Conservation (phyloP, 2,329 filamentous ascomycete species). For the Alternaria panax region DNA sequence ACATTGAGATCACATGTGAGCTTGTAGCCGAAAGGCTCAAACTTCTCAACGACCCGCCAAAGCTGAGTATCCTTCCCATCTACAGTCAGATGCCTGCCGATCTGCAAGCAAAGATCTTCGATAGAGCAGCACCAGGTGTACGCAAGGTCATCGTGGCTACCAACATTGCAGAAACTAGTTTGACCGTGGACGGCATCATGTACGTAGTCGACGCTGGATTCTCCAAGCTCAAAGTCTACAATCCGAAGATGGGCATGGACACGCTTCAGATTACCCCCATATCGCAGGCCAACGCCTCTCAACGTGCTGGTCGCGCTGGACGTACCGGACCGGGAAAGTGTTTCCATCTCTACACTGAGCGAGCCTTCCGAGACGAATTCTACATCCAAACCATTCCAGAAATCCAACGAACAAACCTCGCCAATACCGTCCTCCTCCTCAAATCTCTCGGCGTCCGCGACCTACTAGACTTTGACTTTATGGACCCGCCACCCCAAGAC, state of each 20-base stretch:
- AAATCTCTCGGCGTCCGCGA: conserved; percentile 96
- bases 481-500: conserved; percentile 98
- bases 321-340: conserved; percentile 95
- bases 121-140: conserved; percentile 85
- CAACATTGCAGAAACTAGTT: conserved; percentile 96
- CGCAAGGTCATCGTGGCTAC: conserved; percentile 98
- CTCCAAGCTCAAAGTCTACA: conserved; percentile 98
- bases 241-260: conserved; percentile 99
- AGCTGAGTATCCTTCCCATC: conserved; percentile 92
- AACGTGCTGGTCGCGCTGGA: conserved; percentile 91
- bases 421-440: conserved; percentile 91
- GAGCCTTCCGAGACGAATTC: conserved; percentile 93
- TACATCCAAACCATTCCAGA: conserved; percentile 98
- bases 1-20: conserved; percentile 97
- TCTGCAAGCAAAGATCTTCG: conserved; percentile 96
- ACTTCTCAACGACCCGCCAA: conserved; percentile 90
- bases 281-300: conserved; percentile 93
- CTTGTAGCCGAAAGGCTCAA: conserved; percentile 86
- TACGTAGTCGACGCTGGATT: conserved; percentile 97
- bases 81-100: conserved; percentile 99
- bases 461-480: conserved; percentile 95
- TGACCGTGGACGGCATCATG: conserved; percentile 99
- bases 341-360: conserved; percentile 91
- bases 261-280: conserved; percentile 97
- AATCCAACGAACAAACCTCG: conserved; percentile 94